Evolutionary conservation across 2,329 filamentous ascomycete species (phyloP).

Genomic region (Lasiodiplodia hormozganensis): DNA sequence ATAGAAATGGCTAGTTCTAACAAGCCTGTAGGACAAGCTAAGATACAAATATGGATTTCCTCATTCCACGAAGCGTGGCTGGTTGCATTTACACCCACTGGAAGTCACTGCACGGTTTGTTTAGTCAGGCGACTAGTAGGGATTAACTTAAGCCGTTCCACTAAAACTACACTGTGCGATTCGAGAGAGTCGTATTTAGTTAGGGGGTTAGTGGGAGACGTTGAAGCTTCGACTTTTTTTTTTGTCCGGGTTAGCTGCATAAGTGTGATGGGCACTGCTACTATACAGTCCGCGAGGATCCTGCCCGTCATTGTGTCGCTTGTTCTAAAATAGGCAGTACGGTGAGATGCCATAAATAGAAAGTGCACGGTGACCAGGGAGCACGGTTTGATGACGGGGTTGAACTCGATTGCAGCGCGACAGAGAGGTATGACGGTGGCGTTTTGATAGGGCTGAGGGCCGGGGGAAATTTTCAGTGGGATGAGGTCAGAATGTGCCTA

Average conservation of each 20-base stretch:
- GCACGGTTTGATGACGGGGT: no score
- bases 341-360: background rate
- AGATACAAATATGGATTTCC: background rate
- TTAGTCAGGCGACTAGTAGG: no score
- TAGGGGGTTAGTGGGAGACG: no score
- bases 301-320: background rate
- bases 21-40: background rate
- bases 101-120: no score
- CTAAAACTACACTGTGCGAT: no score
- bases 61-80: background rate
- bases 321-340: background rate
- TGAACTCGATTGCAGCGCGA: background rate
- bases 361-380: background rate
- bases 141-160: no score
- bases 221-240: no score
- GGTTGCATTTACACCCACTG: no score
- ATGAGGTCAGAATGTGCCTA: slow-evolving; percentile 9
- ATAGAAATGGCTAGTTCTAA: background rate
- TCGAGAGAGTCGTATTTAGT: no score
- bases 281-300: no score
- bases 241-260: no score
- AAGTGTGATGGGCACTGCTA: background rate
- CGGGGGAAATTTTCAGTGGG: background rate
- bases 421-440: no score
- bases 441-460: background rate